Base-by-base conservation (phyloP, 2,329 filamentous ascomycete species). In the Keithomyces neogunnii region DNA sequence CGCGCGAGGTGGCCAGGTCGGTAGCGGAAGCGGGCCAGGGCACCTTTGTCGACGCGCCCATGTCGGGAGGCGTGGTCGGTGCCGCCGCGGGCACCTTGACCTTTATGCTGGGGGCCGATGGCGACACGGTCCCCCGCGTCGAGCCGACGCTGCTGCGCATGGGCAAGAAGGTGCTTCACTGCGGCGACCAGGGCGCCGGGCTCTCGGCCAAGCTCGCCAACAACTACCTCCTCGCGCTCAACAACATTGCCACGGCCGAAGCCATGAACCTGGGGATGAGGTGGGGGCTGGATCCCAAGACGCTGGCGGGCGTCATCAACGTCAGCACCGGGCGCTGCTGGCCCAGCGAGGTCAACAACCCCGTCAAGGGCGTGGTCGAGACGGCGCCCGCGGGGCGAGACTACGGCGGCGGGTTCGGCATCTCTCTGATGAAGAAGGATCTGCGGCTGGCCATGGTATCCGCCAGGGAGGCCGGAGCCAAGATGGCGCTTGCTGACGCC, bases 311-410 rank as follows among this genome's bases (percentile, higher is more conserved):
- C 48, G 83, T 99, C 68, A 89, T 99, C 73, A 97, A 96, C 66
- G 86, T 87, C 3, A 93, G 89, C 60, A 96, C 92, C 0, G 93
- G 93, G n/a, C 82, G 78, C 57, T 97, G 91, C 76, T 99, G 93
- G 93, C 90, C 92, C 1, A 93, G 86, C 61, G 91, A 96, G 70
- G 75, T 95, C 55, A 99, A 99, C 71, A 97, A 97, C 65, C 93
- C 93, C 0, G 90, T 97, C 3, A 84, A 84, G 9, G 91, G 90
- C 11, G 90, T 96, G 0, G 77, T 92, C 28, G 82, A 85, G 54
- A 81, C 78, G 1, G 81, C 89, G 2, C 90, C 92, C 0, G 86
- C 90, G 0, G 80, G 77, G 50, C 76, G 86, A 51, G 90, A 86
- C 50, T 99, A 90, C 61, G 69, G 73, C 19, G 88, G 88, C 45